These are phyloP conservation scores for Pseudodiploospora longispora DNA, from an alignment of 2,329 filamentous ascomycete genomes.

Conservation along the genomic window DNA sequence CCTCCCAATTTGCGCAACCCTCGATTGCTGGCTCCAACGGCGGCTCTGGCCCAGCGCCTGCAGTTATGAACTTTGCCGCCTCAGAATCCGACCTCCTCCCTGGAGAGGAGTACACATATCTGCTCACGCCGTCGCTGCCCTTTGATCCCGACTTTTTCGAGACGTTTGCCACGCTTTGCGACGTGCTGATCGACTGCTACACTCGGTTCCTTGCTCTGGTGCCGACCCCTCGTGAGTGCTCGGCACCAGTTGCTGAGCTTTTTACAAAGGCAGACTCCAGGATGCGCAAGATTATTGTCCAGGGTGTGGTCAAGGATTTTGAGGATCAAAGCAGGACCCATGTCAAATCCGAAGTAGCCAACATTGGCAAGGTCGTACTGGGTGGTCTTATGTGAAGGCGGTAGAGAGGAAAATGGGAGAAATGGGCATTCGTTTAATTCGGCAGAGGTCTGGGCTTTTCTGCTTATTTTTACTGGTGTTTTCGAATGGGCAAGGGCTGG, in stretches of 20 bases:
- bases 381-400: slow-evolving; percentile 68
- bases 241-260: slow-evolving; percentile 64
- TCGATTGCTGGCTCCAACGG: slow-evolving; percentile 6
- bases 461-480: too few species aligned
- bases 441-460: too few species aligned
- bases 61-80: slow-evolving; percentile 49
- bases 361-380: slow-evolving; percentile 80
- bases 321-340: slow-evolving; percentile 75
- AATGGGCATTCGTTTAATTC: too few species aligned
- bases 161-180: slow-evolving; percentile 91
- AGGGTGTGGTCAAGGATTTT: slow-evolving; percentile 83
- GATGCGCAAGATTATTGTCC: slow-evolving; percentile 81
- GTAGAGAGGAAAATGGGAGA: neutral
- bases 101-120: slow-evolving; percentile 79
- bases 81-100: slow-evolving; percentile 61
- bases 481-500: too few species aligned
- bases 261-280: slow-evolving; percentile 85
- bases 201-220: slow-evolving; percentile 68
- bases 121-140: slow-evolving; percentile 84
- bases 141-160: slow-evolving; percentile 98
- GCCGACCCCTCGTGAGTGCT: slow-evolving; percentile 65
- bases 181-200: slow-evolving; percentile 91
- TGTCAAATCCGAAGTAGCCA: slow-evolving; percentile 73
- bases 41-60: slow-evolving; percentile 23
- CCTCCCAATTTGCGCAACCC: neutral